Base-by-base conservation (phyloP, 192 early-diverging fungal species). In the Umbelopsis sp. region DNA sequence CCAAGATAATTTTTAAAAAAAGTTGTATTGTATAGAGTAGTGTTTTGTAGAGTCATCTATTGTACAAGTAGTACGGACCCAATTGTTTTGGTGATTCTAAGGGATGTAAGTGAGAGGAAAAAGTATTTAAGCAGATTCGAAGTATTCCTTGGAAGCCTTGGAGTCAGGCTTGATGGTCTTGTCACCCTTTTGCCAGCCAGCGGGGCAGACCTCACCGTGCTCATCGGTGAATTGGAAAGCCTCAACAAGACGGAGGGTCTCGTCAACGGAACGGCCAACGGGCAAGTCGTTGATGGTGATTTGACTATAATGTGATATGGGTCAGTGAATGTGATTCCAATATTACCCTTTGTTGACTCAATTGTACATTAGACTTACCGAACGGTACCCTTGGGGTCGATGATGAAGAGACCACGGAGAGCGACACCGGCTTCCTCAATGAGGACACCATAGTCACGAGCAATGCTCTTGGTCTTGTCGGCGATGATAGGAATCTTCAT, bases 181-280 rank as follows among this genome's bases (percentile, higher is more conserved):
- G 46, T 79, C 78, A 68, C 94, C 95, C 77, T 90, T 88, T 71
- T 86, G 80, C 94, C 94, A 96, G 85, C 89, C 88, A 70, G 88
- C 89, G 49, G 92, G 93, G 87, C 91, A 94, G 64, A 93, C 93
- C 78, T 92, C 88, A 76, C 88, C 88, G 78, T 89, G 80, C 85
- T 94, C 86, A 71, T 95, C 97, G 74, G 90, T 92, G 89, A 93
- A 96, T 83, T 94, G 88, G 77, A 98, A 84, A 20, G 96, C 96
- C 85, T 96, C 90, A 65, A 98, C 81, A 18, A 97, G 82, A 77
- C 96, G 91, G 67, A 97, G 76, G 45, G 87, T 84, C 85, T 97
- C 95, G 80, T 94, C 90, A 66, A 95, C 91, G 45, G 84, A 88
- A 72, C 94, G 92, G 53, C 94, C 94, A 45, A 96, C 91, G 37